Conservation (phyloP, 2,329 filamentous ascomycete genomes). For the Sporothrix variecibatus region DNA sequence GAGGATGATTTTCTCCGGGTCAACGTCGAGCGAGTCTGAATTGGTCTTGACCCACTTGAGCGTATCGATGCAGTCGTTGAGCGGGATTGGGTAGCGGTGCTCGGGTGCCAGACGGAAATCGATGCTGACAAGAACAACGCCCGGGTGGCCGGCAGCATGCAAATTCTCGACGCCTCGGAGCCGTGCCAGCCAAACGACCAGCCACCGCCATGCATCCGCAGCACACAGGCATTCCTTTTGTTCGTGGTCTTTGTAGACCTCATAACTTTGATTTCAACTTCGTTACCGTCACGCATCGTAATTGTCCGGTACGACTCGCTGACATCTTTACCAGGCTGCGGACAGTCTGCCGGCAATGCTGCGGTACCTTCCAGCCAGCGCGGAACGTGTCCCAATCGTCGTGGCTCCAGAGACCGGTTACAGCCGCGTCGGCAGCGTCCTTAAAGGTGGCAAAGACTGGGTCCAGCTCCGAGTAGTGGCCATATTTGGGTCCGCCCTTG, state of each 20-base stretch:
- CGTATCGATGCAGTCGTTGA: constrained; percentile 55
- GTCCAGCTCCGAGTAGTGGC: constrained; percentile 40
- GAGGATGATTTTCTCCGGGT: constrained; percentile 45
- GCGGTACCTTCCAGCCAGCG: constrained; percentile 32
- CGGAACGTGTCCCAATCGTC: constrained; percentile 38
- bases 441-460: constrained; percentile 38
- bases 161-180: constrained; percentile 42
- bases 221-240: constrained; percentile 27
- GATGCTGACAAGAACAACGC: constrained; percentile 43
- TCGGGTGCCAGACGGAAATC: constrained; percentile 50
- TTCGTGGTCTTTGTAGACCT: constrained; percentile 28
- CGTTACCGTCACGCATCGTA: constrained; percentile 39
- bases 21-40: constrained; percentile 41
- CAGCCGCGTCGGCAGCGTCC: constrained; percentile 33
- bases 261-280: constrained; percentile 40
- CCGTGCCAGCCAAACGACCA: constrained; percentile 40
- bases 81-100: constrained; percentile 50
- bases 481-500: constrained; percentile 41
- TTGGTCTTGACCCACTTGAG: constrained; percentile 49
- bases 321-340: constrained; percentile 40
- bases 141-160: constrained; percentile 38
- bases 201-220: constrained; percentile 44
- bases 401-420: constrained; percentile 36
- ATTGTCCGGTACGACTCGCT: constrained; percentile 37
- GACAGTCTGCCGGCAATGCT: constrained; percentile 36